Evolutionary conservation across 495 filamentous ascomycete genomes (phyloP).

Genomic region (Tuber umbilicatum): DNA sequence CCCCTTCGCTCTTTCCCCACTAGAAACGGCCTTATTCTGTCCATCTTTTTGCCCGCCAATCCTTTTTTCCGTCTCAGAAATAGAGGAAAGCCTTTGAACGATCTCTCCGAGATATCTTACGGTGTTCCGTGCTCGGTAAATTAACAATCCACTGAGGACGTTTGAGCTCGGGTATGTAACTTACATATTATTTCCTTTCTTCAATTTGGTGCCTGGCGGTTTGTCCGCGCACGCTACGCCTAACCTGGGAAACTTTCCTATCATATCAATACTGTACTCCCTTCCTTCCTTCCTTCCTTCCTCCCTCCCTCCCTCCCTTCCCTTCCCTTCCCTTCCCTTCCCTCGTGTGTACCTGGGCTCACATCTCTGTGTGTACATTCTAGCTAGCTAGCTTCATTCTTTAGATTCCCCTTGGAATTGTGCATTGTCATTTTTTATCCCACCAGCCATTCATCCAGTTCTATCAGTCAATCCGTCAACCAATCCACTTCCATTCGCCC

Average conservation of each 20-base stretch:
- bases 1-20: conserved; percentile 5
- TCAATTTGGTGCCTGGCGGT: neutral
- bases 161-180: neutral
- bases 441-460: neutral
- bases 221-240: neutral
- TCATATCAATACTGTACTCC: conserved; percentile 1
- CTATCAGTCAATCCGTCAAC: neutral
- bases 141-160: neutral
- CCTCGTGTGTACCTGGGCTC: neutral
- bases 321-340: neutral
- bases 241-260: conserved; percentile 2
- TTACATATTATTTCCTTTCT: neutral
- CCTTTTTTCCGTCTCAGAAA: conserved; percentile 6
- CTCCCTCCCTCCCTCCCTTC: neutral
- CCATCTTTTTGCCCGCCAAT: conserved; percentile 6
- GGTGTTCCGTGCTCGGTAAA: conserved; percentile 6
- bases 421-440: neutral
- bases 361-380: conserved; percentile 1
- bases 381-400: conserved; percentile 5
- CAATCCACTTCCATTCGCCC: neutral
- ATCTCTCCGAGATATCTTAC: conserved; percentile 16
- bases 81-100: conserved; percentile 4
- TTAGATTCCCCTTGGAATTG: conserved; percentile 4
- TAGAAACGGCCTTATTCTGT: conserved; percentile 3
- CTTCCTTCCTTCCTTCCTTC: neutral